Evolutionary conservation across 177 flowering plant genomes (phyloP), one percentile per base, ranked within the genome.

Genomic region (Tripterygium wilfordii): DNA sequence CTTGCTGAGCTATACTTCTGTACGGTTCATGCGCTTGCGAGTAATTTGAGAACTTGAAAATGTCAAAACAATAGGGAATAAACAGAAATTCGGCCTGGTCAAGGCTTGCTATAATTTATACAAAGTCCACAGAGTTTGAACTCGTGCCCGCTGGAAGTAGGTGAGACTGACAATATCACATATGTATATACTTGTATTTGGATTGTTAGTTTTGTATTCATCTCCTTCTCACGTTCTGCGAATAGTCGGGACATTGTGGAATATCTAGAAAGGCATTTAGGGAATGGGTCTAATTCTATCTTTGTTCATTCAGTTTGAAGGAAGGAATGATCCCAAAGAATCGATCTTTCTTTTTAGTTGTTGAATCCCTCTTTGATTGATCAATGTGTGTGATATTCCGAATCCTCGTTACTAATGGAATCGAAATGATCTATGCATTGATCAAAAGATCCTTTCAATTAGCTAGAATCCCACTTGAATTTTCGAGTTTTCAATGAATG

Each of bases 241-340:
- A 32, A 32, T 32, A 32, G 36, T 12, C 13, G 14, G 14, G 36
- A 32, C 36, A 32, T 32, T 32, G 36, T 9, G 36, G 36, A 32
- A 32, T 32, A 33, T 22, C 36, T 19, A 35, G 25, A 48, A 48
- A 48, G 30, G 20, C 51, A 33, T 33, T 48, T 48, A 21, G 19
- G 30, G 41, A 48, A 33, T 48, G 13, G 37, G 25, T 33, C 12
- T 48, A 30, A 48, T 48, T 48, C 41, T 48, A 48, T 48, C 32
- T 33, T 12, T 35, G 12, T 35, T 48, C 14, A 29, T 48, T 48
- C 41, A 10, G 29, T 35, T 48, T 48, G 29, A 48, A 48, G 40
- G 35, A 48, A 33, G 19, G 40, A 48, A 33, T 27, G 40, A 48
- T 48, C 47, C 47, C 21, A 32, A 32, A 32, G 6, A 32, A 32